Base-by-base conservation (phyloP, 2,329 filamentous ascomycete species). In the Phoma sp. region DNA sequence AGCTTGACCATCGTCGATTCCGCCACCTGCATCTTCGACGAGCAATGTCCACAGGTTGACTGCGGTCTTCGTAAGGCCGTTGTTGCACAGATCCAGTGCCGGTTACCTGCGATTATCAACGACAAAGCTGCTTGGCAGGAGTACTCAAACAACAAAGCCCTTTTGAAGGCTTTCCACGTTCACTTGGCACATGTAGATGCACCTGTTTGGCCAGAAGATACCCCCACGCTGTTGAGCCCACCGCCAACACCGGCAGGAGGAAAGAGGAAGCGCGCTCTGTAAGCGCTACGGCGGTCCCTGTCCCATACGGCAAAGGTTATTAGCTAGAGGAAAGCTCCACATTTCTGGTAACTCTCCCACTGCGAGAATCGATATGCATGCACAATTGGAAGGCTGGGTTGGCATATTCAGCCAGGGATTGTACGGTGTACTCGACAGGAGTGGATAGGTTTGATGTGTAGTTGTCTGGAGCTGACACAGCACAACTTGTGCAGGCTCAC, bases 11-110 rank as follows among this genome's bases (percentile, higher is more conserved):
- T 68, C 19, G 54, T 69, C 8, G 53, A 62, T 19, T 43, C 68
- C 1, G 63, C 64, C 2, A 27, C 43, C 10, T 22, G 6, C 12
- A 48, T 67, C 40, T 56, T 59, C 27, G 12, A 57, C 12, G 53
- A 55, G 1, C 10, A 31, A 0, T 57, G 22, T 15, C 64, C 65
- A 0, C 48, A 57, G 7, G 27, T 52, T 3, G 66, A 69, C 19
- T 21, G 37, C 8, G 64, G 63, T 9, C 37, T 70, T n/a, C 61
- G 64, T 7, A 51, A 55, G 25, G 58, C 51, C 0, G 51, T 64
- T 19, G 45, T 64, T 6, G 15, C 19, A 8, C 60, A 60, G 2
- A 17, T 68, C 2, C 38, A 61, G 13, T 37, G 38, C 9, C 49
- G 62, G 2, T 9, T 65, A 22, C 44, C 59, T 1, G 37, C 43